Evolutionary conservation across 176 grass and related monocot genomes (phyloP), one percentile per base, ranked within the genome.

Genomic region (Otatea glauca): DNA sequence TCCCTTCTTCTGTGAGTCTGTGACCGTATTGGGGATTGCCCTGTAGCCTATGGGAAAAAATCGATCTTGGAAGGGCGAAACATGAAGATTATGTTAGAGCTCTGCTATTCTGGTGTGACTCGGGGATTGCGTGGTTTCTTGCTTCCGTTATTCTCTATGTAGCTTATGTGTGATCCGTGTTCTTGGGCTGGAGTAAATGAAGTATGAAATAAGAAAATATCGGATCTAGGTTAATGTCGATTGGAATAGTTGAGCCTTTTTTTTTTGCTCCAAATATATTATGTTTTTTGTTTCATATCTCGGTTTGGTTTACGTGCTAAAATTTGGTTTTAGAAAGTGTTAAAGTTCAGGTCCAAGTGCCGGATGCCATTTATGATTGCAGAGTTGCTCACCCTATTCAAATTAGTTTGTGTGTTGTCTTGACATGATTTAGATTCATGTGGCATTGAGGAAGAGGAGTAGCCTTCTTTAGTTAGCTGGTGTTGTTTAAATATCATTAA

Each of bases 211-310:
- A 66, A 63, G 66, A 77, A 20, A 75, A n/a, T 47, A 37, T 78
- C 20, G 34, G 88, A 83, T 90, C 72, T 86, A 78, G 83, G 18
- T 59, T 72, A 58, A 56, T 59, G 18, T 59, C 8, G 49, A 70
- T n/a, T 61, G 42, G 44, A 68, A 87, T 47, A 62, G 47, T 17
- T 6, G 2, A 48, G 47, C 35, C 39, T 27, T 43, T 64, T 63
- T 13, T 34, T 10, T 37, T 34, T 10, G 12, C 13, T 83, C 44
- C 8, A 3, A 44, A 24, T 25, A 25, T 23, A 55, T 81, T 9
- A 44, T 7, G 0, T 20, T 23, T n/a, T 59, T 59, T 59, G 6
- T 56, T 59, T n/a, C 9, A 10, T 25, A 61, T 61, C 11, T 61
- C 5, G 9, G n/a, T 25, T 61, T 61, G 58, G n/a, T 61, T 61